A percentile compares a stretch with the other conserved stretches of the same genome.
phyloP scores from a whole-genome alignment of 2,329 filamentous ascomycete genomes.

The Huntiella bhutanensis region DNA sequence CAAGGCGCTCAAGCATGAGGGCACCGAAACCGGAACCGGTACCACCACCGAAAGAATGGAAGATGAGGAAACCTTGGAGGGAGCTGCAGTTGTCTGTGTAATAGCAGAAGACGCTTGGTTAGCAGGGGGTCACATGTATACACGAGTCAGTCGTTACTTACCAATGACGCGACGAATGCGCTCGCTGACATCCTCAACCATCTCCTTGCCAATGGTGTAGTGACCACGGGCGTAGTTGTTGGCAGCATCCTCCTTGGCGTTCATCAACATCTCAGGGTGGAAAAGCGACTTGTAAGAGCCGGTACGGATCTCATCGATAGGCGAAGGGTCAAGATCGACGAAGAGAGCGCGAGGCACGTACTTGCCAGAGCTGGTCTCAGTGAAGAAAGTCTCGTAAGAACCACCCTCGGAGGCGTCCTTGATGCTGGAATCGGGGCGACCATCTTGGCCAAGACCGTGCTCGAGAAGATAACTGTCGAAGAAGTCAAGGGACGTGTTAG shows the following conservation, averaged over 20 bases:
- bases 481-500: neutral
- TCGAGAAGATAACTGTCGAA: constrained; percentile 46
- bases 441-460: constrained; percentile 48
- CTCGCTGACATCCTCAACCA: constrained; percentile 52
- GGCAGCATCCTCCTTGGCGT: constrained; percentile 58
- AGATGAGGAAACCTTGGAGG: constrained; percentile 55
- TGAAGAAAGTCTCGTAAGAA: constrained; percentile 57
- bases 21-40: constrained; percentile 56
- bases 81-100: constrained; percentile 50
- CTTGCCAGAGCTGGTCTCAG: constrained; percentile 52
- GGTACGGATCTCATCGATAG: constrained; percentile 56
- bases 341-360: constrained; percentile 55
- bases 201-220: constrained; percentile 61
- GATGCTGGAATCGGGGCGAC: constrained; percentile 41
- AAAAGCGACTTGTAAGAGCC: constrained; percentile 49
- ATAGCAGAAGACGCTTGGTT: too few species aligned
- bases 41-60: constrained; percentile 57
- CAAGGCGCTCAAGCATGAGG: constrained; percentile 51
- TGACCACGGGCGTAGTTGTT: constrained; percentile 63
- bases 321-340: constrained; percentile 53
- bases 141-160: constrained; percentile 20
- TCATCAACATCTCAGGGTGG: constrained; percentile 54
- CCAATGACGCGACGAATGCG: constrained; percentile 50
- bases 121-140: neutral
- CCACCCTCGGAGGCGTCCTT: constrained; percentile 41